Evolutionary conservation across 2,329 filamentous ascomycete genomes (phyloP), one percentile per base, ranked within the genome.

Genomic region (Emericellopsis atlantica): DNA sequence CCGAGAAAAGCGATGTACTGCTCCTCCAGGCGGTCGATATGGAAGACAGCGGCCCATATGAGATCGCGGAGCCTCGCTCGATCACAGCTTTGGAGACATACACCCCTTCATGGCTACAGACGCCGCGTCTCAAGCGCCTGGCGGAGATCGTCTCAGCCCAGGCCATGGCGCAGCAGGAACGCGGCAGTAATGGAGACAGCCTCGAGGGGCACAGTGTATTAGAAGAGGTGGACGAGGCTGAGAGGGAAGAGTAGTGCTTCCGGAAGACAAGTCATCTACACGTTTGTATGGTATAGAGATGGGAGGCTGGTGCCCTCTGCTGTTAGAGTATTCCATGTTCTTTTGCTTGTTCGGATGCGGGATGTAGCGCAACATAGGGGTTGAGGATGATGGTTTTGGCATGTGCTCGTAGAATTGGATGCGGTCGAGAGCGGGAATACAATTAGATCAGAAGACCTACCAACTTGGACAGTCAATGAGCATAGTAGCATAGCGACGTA

Each of bases 91-190:
- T 98, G 49, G 92, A 98, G 67, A 98, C 92, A 12, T 98, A 98
- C 60, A 96, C 92, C 39, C 92, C 92, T 47, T 95, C 89, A 50
- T 85, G 87, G 90, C 78, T 95, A 39, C 89, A 95, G 84, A 95
- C 89, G 44, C 90, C 90, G 37, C 79, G 90, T 46, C 66, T 98
- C 46, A 96, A 96, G 72, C 82, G 92, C 45, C 72, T 98, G 41
- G 92, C 92, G n/a, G 92, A 98, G 65, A 96, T 98, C 49, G 92
- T 98, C 37, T 94, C 87, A 32, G 85, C 88, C 26, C 92, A 98
- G 64, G 92, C 92, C 26, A 90, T 96, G 55, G 87, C 89, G 43
- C 90, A 96, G 61, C 87, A 94, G 64, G 87, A 94, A 64, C 90
- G 86, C 66, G 65, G 84, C 46, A 84, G 87, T 38, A 57, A 62